Conservation (phyloP, 1,284 basidiomycete species). For the Cryptococcus neoformans region DNA sequence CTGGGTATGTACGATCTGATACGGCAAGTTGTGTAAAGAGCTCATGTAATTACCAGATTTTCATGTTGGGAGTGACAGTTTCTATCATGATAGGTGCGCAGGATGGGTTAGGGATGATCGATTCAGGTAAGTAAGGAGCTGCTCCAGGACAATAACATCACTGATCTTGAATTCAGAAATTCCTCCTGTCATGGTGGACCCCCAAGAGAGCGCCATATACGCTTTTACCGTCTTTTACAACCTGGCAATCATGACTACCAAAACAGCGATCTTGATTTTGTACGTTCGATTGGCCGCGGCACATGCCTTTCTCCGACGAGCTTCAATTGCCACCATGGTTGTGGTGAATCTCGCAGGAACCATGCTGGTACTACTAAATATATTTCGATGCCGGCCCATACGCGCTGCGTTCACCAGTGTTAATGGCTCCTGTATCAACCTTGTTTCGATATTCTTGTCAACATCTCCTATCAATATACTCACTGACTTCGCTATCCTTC, state of each 20-base stretch:
- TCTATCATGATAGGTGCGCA: constrained; percentile 37
- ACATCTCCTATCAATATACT: constrained; percentile 47
- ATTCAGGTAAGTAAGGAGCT: constrained; percentile 23
- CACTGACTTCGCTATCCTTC: constrained; percentile 47
- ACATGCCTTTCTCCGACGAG: constrained; percentile 40
- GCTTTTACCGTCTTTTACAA: constrained; percentile 47
- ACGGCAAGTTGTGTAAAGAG: not conserved
- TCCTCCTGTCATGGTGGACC: constrained; percentile 10
- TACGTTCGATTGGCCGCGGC: constrained; percentile 48
- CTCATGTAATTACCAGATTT: constrained; percentile 22
- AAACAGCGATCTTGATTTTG: constrained; percentile 44
- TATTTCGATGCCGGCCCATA: constrained; percentile 47
- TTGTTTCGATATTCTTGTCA: constrained; percentile 44
- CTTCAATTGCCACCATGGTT: constrained; percentile 34
- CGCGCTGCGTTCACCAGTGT: constrained; percentile 27
- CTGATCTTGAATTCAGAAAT: constrained; percentile 13
- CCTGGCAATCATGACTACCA: constrained; percentile 44
- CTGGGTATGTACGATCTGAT: constrained; percentile 36
- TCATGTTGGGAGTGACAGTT: constrained; percentile 28
- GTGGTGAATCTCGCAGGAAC: constrained; percentile 44
- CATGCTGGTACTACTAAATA: constrained; percentile 44
- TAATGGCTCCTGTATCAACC: constrained; percentile 35
- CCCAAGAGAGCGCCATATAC: constrained; percentile 36
- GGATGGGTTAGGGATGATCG: constrained; percentile 38
- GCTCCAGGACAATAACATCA: no score